These are phyloP conservation scores for Telopea speciosissima DNA, from an alignment of 177 flowering plant genomes.

Conservation along the genomic window DNA sequence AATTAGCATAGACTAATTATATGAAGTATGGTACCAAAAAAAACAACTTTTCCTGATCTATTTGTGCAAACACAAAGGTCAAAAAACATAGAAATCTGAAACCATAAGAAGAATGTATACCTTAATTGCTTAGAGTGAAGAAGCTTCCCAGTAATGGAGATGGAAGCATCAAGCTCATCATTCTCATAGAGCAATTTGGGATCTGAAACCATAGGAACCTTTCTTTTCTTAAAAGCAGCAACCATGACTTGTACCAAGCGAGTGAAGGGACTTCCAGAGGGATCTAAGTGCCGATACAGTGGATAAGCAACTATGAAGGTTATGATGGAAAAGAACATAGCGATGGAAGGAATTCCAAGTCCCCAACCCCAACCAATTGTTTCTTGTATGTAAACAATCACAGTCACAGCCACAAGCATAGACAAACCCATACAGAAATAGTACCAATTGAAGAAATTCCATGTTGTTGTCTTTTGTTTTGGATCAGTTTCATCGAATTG, in stretches of 20 bases:
- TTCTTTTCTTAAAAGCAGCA: conserved; percentile 73
- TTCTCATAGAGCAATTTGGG: conserved; percentile 53
- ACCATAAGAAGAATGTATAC: too few relatives aligned
- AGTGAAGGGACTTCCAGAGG: conserved; percentile 90
- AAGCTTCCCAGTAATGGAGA: conserved; percentile 67
- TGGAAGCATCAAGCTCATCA: conserved; percentile 67
- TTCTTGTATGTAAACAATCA: conserved; percentile 85
- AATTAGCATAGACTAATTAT: too few relatives aligned
- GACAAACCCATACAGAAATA: conserved; percentile 85
- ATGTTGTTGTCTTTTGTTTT: conserved; percentile 47
- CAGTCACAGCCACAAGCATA: conserved; percentile 76
- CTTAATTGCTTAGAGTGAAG: conserved; percentile 56
- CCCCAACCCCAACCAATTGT: conserved; percentile 97
- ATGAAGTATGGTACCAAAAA: too few relatives aligned
- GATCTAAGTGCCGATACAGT: conserved; percentile 64
- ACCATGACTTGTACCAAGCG: conserved; percentile 70
- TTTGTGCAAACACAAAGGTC: too few relatives aligned
- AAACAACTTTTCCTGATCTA: too few relatives aligned
- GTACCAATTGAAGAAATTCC: conserved; percentile 96
- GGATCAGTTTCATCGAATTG: conserved; percentile 79
- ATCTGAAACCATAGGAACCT: conserved; percentile 39
- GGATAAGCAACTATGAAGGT: conserved; percentile 58
- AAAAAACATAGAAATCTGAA: too few relatives aligned
- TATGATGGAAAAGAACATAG: conserved; percentile 64
- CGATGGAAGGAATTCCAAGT: conserved; percentile 64